A percentile compares a stretch with the other conserved stretches of the same genome.
Conservation (phyloP, 1,139 yeast species). For the Candida buenavistaensis region DNA sequence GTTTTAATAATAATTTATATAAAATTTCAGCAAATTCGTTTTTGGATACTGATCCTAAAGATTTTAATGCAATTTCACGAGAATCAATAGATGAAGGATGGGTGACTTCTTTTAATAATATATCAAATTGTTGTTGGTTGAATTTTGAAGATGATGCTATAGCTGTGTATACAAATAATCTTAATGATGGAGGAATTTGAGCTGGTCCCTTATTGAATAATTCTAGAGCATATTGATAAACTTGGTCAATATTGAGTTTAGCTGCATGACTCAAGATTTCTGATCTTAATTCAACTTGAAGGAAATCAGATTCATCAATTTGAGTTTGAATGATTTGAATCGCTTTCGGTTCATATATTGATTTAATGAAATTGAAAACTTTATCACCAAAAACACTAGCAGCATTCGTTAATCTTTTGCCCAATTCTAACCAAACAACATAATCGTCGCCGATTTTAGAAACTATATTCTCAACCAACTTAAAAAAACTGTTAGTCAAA, state of each 20-base stretch:
- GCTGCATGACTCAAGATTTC: slow-evolving; percentile 55
- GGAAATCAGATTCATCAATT: slow-evolving; percentile 38
- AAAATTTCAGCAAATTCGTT: slow-evolving; percentile 35
- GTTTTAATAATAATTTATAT: slow-evolving; percentile 40
- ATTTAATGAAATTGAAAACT: slow-evolving; percentile 40
- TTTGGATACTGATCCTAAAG: slow-evolving; percentile 59
- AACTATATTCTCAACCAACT: slow-evolving; percentile 19
- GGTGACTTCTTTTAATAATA: slow-evolving; percentile 49
- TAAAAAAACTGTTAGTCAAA: slow-evolving; percentile 44
- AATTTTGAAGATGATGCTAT: slow-evolving; percentile 43
- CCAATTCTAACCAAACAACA: slow-evolving; percentile 67
- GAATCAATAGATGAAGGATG: slow-evolving; percentile 66
- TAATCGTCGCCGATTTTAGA: slow-evolving; percentile 49
- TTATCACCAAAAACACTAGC: slow-evolving; percentile 49
- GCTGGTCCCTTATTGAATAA: slow-evolving; percentile 35
- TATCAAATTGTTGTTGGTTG: slow-evolving; percentile 40
- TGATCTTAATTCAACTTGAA: slow-evolving; percentile 52
- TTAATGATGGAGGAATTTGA: slow-evolving; percentile 50
- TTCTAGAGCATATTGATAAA: slow-evolving; percentile 45
- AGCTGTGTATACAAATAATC: slow-evolving; percentile 53
- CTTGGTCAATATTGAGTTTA: slow-evolving; percentile 45
- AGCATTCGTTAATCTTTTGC: slow-evolving; percentile 43
- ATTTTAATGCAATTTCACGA: slow-evolving; percentile 60
- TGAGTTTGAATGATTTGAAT: slow-evolving; percentile 28
- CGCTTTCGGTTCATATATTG: slow-evolving; percentile 43